These are phyloP conservation scores for Chlorella sp. DNA, from an alignment of 139 green algal species.

Conservation along the genomic window DNA sequence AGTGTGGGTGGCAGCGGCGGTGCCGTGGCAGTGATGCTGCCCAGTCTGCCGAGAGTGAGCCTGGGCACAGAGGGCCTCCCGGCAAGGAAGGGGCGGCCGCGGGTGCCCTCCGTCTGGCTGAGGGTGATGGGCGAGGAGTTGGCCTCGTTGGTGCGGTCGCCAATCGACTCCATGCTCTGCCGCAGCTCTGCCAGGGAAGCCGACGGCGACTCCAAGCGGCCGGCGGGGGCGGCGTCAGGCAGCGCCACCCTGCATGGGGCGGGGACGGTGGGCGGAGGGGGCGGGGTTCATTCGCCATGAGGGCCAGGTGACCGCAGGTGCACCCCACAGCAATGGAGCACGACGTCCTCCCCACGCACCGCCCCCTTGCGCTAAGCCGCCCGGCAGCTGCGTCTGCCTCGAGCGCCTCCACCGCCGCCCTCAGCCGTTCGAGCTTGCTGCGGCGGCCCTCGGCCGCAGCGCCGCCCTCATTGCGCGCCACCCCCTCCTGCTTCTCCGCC, in stretches of 20 bases:
- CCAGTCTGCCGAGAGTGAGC: too few species aligned
- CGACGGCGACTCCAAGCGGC: background rate
- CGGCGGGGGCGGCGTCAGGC: background rate
- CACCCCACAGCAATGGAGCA: background rate
- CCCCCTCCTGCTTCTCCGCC: background rate
- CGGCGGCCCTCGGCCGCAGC: background rate
- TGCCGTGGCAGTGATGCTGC: background rate
- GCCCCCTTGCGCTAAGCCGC: too few species aligned
- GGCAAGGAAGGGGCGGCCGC: too few species aligned
- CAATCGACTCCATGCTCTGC: too few species aligned
- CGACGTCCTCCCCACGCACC: constrained; percentile 3
- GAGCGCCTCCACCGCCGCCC: constrained; percentile 35
- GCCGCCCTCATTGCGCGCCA: background rate
- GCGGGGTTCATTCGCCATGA: background rate
- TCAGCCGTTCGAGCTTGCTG: constrained; percentile 27
- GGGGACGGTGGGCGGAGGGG: background rate
- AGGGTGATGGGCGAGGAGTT: too few species aligned
- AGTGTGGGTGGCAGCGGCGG: background rate
- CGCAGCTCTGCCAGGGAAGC: too few species aligned
- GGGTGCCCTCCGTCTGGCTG: too few species aligned
- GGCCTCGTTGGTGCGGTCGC: too few species aligned
- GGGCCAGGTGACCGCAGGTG: background rate
- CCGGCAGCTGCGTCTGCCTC: constrained; percentile 8
- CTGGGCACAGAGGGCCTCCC: too few species aligned
- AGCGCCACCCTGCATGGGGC: background rate